phyloP scores from a whole-genome alignment of 805 yeast genomes.

The Pichia membranifaciens region DNA sequence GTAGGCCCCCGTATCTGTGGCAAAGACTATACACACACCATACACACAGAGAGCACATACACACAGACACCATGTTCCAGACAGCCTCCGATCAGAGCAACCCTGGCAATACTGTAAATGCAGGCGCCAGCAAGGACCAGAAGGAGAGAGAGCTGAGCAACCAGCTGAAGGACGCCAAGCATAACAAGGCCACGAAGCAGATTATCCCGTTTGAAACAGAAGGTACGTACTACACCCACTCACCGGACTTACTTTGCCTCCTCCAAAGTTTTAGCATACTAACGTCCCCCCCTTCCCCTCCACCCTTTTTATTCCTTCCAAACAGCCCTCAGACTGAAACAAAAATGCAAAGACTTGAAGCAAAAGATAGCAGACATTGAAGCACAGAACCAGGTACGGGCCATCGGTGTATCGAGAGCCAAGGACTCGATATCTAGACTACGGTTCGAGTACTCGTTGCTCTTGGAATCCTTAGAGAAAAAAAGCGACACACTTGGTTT shows the following conservation, averaged over 20 bases:
- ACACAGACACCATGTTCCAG: not conserved
- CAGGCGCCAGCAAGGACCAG: not conserved
- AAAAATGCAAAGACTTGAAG: conserved; percentile 68
- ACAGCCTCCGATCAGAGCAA: no score
- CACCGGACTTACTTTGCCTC: no score
- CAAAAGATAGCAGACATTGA: conserved; percentile 66
- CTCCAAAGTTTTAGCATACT: not conserved
- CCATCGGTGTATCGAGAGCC: conserved; percentile 72
- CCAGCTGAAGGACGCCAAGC: conserved; percentile 1
- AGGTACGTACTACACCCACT: no score
- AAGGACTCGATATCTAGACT: conserved; percentile 69
- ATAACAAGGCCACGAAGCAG: conserved; percentile 10
- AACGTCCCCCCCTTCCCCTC: no score
- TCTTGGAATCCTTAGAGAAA: conserved; percentile 73
- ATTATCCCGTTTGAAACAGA: conserved; percentile 20
- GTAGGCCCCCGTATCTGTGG: no score
- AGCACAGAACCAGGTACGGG: conserved; percentile 67
- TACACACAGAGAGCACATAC: not conserved
- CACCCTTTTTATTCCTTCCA: no score
- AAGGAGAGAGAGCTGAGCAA: conserved; percentile 1
- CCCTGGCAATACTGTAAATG: not conserved
- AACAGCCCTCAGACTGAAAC: conserved; percentile 40
- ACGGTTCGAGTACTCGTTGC: conserved; percentile 73
- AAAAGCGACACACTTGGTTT: conserved; percentile 32
- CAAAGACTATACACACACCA: no score